Evolutionary conservation across 352 stramenopile species (phyloP), one percentile per base, ranked within the genome.

Genomic region (Phytophthora pseudosyringae): DNA sequence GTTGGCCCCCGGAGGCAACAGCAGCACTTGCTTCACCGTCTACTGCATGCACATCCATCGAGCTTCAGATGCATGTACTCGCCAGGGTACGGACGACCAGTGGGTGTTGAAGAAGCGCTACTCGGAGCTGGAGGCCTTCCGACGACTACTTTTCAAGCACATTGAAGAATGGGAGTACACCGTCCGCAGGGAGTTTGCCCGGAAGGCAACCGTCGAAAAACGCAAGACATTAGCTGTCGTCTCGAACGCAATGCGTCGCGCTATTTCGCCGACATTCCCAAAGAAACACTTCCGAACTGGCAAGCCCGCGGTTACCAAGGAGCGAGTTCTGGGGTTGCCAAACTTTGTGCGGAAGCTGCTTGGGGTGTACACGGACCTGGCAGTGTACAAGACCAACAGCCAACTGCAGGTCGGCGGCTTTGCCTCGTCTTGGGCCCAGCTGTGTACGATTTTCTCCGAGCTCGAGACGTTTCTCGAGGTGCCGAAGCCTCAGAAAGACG

Each of bases 81-180:
- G 41, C 10, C 32, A 45, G 3, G 46, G 29, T 9, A 21, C 21
- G 39, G 65, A 48, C 12, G 59, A 57, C 41, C 64, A 60, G 45
- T 91, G 82, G 82, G 49, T 81, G 16, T 55, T 91, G 44, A 69
- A 71, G 49, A 86, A 85, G 26, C 78, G 82, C 16, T 91, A 84
- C 44, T 88, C 79, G 15, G 78, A 91, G 64, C 84, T 85, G 44
- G 60, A 70, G 11, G 15, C 29, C 5, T 85, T 89, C 48, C 80
- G 78, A 12, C 29, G 61, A 32, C 47, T 63, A 8, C 64, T 87
- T 44, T 55, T 87, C 41, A 65, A 76, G 26, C 55, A 67, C 15
- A 82, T 85, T 29, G 68, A 71, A 36, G 48, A 71, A 44, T 88
- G 76, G 76, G 79, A 88, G 29, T 56, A 52, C 18, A 51, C 54